Evolutionary conservation across 2,329 filamentous ascomycete genomes (phyloP), one percentile per base, ranked within the genome.

Genomic region (Talaromyces sp.): DNA sequence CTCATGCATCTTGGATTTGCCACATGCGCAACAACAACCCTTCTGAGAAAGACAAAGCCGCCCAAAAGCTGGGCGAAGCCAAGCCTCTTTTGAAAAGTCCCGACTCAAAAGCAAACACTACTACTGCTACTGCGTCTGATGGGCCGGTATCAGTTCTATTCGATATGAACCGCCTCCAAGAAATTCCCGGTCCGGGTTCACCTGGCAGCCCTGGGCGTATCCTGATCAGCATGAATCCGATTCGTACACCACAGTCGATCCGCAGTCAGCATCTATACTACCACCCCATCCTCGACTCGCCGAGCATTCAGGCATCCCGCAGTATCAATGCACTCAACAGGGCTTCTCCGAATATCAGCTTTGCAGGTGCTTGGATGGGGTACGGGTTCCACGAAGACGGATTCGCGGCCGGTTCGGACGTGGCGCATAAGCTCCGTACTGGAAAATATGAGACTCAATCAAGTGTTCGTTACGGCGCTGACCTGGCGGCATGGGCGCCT

Each of bases 311-410:
- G 4, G 32, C 41, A 6, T 12, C 58, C n/a, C 43, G 54, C 9
- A 11, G 29, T 3, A 9, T 60, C 1, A 19, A 56, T n/a, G 17
- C 19, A 10, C 29, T 57, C 11, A 60, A 56, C 11, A 24, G 48
- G 14, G 12, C 24, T 4, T 19, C 54, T n/a, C 26, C 7, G 21
- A 10, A 48, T 35, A 35, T 57, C 54, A 48, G 35, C 46, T 57
- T 35, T 46, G 54, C 59, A 9, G 59, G 59, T 24, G 59, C 59
- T 26, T 60, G 59, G 59, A 60, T 61, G 59, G 59, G 59, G 2
- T 61, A 54, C 31, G 54, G 31, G 2, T 56, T 54, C 21, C 59
- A 61, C 6, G 59, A 57, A 26, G 59, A 57, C 10, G 54, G 58
- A 1, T 61, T 61, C 26, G 43, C 27, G 29, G 54, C 53, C 9